A percentile compares a stretch with the other conserved stretches of the same genome.
Evolutionary conservation across 257 asterid genomes (phyloP).

Genomic region (Solanum rostratum): DNA sequence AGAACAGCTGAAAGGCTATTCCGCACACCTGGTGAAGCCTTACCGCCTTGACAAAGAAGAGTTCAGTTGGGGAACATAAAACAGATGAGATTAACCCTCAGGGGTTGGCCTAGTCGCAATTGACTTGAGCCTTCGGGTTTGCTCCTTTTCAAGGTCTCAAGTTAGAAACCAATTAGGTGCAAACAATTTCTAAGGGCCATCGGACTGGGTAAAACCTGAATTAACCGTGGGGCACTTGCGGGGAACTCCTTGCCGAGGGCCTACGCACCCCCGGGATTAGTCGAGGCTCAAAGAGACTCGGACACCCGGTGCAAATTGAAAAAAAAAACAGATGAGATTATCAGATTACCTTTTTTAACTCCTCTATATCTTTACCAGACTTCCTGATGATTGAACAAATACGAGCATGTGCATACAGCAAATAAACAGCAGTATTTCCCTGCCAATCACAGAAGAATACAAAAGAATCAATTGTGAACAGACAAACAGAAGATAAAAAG

Average conservation of each 20-base stretch:
- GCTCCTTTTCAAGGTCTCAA: too few species aligned
- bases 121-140: too few species aligned
- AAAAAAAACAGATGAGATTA: background rate
- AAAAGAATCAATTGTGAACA: background rate
- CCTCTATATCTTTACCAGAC: conserved; percentile 73
- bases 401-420: conserved; percentile 96
- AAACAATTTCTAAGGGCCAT: too few species aligned
- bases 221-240: too few species aligned
- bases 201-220: too few species aligned
- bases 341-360: conserved; percentile 50
- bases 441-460: conserved; percentile 22
- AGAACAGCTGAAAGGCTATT: background rate
- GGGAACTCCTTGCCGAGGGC: too few species aligned
- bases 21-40: background rate
- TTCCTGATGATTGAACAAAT: conserved; percentile 91
- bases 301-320: too few species aligned
- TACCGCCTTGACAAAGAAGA: background rate
- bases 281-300: too few species aligned
- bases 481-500: background rate
- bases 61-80: background rate
- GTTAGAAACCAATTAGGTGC: too few species aligned
- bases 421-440: conserved; percentile 98
- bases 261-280: too few species aligned
- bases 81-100: background rate
- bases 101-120: too few species aligned